Conservation (phyloP, 345 rosid species). For the Aquilaria sinensis region DNA sequence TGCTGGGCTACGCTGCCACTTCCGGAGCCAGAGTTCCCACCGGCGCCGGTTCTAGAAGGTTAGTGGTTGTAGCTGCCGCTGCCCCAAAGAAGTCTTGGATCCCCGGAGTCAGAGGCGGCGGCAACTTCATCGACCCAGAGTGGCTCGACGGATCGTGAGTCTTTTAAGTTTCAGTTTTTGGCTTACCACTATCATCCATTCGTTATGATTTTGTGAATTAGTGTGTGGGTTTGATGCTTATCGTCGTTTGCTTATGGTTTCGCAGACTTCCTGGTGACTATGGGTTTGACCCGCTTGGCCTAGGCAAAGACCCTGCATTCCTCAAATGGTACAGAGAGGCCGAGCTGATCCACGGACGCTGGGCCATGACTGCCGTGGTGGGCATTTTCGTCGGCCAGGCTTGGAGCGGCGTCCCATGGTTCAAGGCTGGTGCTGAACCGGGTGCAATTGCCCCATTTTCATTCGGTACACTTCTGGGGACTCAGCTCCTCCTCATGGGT, state of each 20-base stretch:
- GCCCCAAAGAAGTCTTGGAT: constrained; percentile 86
- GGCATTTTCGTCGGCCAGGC: constrained; percentile 95
- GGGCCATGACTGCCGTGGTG: constrained; percentile 92
- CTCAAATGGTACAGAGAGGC: constrained; percentile 98
- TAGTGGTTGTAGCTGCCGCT: constrained; percentile 48
- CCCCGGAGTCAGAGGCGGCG: constrained; percentile 86
- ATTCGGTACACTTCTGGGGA: constrained; percentile 77
- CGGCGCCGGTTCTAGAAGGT: constrained; percentile 28
- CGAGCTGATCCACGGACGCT: constrained; percentile 92
- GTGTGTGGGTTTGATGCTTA: neutral
- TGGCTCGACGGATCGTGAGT: constrained; percentile 99
- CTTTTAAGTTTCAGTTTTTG: neutral
- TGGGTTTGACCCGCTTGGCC: constrained; percentile 91
- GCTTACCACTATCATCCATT: neutral
- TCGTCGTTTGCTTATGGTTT: neutral
- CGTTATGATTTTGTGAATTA: neutral
- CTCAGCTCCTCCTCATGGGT: constrained; percentile 94
- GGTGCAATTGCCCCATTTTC: constrained; percentile 87
- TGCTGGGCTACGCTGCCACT: constrained; percentile 20
- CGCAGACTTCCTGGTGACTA: constrained; percentile 92
- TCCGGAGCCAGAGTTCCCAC: constrained; percentile 16
- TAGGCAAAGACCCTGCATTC: constrained; percentile 97
- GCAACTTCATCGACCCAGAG: constrained; percentile 82
- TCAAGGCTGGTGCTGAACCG: constrained; percentile 94
- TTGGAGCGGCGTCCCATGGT: constrained; percentile 97